These are phyloP conservation scores for Sporobolomyces roseus DNA, from an alignment of 768 basidiomycete species.

Conservation along the genomic window DNA sequence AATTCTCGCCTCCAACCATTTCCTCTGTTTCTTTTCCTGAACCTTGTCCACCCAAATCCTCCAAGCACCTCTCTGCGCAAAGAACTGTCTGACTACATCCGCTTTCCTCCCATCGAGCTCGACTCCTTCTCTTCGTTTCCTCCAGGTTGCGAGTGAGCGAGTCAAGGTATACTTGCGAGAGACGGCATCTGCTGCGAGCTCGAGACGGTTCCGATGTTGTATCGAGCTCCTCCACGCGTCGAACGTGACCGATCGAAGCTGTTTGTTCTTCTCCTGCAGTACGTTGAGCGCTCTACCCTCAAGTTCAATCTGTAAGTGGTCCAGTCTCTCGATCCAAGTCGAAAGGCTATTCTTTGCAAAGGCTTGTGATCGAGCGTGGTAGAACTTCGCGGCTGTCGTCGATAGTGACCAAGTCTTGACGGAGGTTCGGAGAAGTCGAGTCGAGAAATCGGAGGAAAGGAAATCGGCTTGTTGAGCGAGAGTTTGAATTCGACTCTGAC, in stretches of 20 bases:
- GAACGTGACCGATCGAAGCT: background rate
- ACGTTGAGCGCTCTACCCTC: background rate
- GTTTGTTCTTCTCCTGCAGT: background rate
- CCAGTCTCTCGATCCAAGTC: constrained; percentile 1
- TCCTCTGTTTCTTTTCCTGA: background rate
- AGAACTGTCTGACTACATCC: constrained; percentile 23
- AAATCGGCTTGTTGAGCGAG: background rate
- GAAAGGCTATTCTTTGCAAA: constrained; percentile 7
- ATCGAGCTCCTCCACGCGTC: background rate
- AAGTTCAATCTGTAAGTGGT: constrained; percentile 18
- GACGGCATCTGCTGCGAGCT: no score
- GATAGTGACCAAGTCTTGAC: background rate
- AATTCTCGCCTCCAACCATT: constrained; percentile 14
- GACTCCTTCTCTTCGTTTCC: background rate
- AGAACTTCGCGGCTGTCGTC: background rate
- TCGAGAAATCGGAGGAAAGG: background rate
- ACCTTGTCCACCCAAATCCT: constrained; percentile 6
- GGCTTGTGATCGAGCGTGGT: background rate
- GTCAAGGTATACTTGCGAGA: constrained; percentile 6
- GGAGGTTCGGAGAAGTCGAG: background rate
- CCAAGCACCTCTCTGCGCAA: constrained; percentile 15
- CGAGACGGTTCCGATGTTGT: background rate
- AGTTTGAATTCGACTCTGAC: background rate
- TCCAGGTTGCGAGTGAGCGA: background rate
- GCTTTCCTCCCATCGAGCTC: constrained; percentile 12